Evolutionary conservation across 345 rosid species (phyloP).

Genomic region (Rhodamnia rubescens): DNA sequence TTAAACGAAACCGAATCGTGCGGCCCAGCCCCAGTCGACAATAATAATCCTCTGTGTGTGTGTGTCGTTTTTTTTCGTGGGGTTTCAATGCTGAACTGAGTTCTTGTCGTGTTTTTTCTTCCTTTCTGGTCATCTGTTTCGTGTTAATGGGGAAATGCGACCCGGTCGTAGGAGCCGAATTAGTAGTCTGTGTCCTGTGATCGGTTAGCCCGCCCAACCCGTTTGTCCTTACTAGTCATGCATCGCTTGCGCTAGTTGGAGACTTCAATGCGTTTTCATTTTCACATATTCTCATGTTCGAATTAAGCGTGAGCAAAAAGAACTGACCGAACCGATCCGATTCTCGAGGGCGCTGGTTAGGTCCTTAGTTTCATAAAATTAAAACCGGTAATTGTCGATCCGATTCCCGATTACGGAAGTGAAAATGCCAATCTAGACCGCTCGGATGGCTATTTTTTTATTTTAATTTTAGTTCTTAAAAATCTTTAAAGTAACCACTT

Average conservation of each 20-base stretch:
- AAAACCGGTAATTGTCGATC: too few relatives aligned
- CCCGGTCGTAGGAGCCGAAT: not conserved
- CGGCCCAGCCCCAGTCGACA: not conserved
- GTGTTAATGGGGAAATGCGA: not conserved
- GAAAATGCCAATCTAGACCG: too few relatives aligned
- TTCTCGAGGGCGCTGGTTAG: too few relatives aligned
- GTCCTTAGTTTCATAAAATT: too few relatives aligned
- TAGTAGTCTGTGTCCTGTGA: not conserved
- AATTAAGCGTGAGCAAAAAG: not conserved
- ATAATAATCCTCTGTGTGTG: not conserved
- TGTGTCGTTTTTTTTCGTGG: accelerated
- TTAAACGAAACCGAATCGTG: not conserved
- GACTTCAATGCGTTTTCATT: not conserved
- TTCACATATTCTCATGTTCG: not conserved
- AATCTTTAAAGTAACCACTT: too few relatives aligned
- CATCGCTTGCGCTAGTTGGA: not conserved
- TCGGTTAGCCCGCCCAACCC: not conserved
- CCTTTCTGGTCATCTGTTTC: not conserved
- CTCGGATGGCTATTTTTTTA: too few relatives aligned
- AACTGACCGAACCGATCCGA: too few relatives aligned
- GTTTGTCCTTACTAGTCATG: not conserved
- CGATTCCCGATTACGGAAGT: too few relatives aligned
- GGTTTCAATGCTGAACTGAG: not conserved
- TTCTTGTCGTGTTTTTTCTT: not conserved
- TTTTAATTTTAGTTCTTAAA: too few relatives aligned